Evolutionary conservation across 1,139 yeast genomes (phyloP).

Genomic region (Blastobotrys petasosporus): DNA sequence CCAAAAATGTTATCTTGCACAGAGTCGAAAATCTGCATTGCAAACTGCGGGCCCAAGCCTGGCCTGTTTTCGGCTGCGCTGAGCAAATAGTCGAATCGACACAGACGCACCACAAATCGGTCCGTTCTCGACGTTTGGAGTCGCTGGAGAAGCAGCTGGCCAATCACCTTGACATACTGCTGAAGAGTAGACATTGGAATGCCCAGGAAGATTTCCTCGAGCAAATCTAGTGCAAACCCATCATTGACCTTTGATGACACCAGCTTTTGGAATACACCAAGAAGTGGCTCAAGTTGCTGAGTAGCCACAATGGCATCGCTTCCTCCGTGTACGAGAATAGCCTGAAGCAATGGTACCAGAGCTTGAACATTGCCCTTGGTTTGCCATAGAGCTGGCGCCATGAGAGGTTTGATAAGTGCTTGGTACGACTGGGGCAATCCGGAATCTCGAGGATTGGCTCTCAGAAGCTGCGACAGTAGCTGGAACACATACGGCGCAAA

Average conservation of each 20-base stretch:
- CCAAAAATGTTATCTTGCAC: conserved; percentile 60
- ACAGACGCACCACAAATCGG: conserved; percentile 55
- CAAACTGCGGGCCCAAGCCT: conserved; percentile 45
- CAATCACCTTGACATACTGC: conserved; percentile 64
- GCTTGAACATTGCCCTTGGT: conserved; percentile 91
- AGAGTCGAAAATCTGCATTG: conserved; percentile 51
- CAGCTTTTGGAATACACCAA: conserved; percentile 95
- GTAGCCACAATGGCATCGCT: conserved; percentile 33
- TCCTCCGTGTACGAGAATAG: conserved; percentile 63
- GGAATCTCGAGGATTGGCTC: conserved; percentile 46
- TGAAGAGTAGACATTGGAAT: conserved; percentile 48
- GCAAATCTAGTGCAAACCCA: conserved; percentile 71
- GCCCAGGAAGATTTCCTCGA: conserved; percentile 60
- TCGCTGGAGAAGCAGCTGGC: conserved; percentile 69
- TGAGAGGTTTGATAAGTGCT: conserved; percentile 67
- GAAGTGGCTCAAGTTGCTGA: conserved; percentile 58
- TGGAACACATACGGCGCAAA: conserved; percentile 92
- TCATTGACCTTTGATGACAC: conserved; percentile 82
- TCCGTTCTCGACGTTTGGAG: conserved; percentile 79
- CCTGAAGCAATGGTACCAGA: conserved; percentile 68
- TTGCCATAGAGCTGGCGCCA: conserved; percentile 92
- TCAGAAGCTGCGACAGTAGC: conserved; percentile 71
- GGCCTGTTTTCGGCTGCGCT: conserved; percentile 42
- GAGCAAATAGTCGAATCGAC: conserved; percentile 60
- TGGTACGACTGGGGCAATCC: conserved; percentile 58